These are phyloP conservation scores for Plantago rigida DNA, from an alignment of 305 asterid genomes.

Conservation along the genomic window DNA sequence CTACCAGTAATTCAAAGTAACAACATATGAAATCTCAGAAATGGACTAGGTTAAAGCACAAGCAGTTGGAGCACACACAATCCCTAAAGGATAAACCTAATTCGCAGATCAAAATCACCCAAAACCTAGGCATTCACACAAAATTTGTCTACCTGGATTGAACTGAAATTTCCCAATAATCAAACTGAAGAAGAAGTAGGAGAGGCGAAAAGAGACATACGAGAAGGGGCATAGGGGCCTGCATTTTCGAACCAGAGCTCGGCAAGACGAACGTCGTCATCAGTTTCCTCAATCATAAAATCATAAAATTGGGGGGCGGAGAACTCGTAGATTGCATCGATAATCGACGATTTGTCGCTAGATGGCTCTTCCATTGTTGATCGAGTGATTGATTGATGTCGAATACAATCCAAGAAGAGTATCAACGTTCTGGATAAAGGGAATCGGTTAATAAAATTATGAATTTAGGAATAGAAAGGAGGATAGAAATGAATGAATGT, in stretches of 20 bases:
- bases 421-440: not conserved
- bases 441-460: constrained; percentile 1
- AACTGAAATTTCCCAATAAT: not conserved
- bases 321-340: constrained; percentile 66
- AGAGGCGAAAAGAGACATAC: constrained; percentile 37
- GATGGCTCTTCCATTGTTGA: constrained; percentile 37
- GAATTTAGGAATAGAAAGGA: constrained; percentile 27
- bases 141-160: too few relatives aligned
- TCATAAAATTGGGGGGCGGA: constrained; percentile 65
- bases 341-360: constrained; percentile 23
- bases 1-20: not conserved
- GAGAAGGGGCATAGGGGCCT: constrained; percentile 67
- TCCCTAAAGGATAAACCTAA: not conserved
- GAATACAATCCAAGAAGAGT: not conserved
- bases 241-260: constrained; percentile 70
- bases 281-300: constrained; percentile 54
- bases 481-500: constrained; percentile 3
- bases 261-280: constrained; percentile 46
- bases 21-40: not conserved
- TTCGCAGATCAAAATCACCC: not conserved
- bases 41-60: not conserved
- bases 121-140: not conserved
- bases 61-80: not conserved
- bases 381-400: not conserved
- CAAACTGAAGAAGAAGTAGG: not conserved